These are phyloP conservation scores for Globisporangium sylvaticum DNA, from an alignment of 352 stramenopile species.

Conservation along the genomic window DNA sequence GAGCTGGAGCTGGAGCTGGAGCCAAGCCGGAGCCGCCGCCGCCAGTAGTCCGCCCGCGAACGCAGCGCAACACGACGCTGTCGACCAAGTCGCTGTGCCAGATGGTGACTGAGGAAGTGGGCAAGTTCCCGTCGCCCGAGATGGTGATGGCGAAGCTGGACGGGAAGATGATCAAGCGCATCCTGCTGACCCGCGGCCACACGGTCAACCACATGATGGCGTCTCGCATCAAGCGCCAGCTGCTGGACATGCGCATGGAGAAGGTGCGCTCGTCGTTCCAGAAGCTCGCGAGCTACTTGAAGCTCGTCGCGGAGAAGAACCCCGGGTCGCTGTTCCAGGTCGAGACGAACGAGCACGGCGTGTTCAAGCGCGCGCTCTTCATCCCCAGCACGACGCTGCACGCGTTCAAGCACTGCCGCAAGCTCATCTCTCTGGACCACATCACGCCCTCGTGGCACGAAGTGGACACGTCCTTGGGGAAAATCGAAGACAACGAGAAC, in stretches of 20 bases:
- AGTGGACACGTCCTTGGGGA: constrained; percentile 28
- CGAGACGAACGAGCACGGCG: constrained; percentile 42
- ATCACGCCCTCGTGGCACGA: constrained; percentile 40
- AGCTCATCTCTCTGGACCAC: constrained; percentile 58
- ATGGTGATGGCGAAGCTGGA: constrained; percentile 70
- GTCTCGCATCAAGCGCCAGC: constrained; percentile 71
- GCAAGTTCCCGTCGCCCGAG: constrained; percentile 50
- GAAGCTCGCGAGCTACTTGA: constrained; percentile 56
- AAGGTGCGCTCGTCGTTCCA: constrained; percentile 68
- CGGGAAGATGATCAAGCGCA: constrained; percentile 66
- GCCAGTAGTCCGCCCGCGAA: constrained; percentile 13
- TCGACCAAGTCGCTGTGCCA: constrained; percentile 74
- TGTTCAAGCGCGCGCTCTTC: constrained; percentile 64
- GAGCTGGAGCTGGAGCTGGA: not conserved
- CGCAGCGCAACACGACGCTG: constrained; percentile 75
- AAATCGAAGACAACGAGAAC: constrained; percentile 51
- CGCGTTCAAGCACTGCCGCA: constrained; percentile 52
- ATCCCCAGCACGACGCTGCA: constrained; percentile 51
- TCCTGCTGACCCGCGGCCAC: constrained; percentile 64
- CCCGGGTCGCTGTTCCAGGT: constrained; percentile 47
- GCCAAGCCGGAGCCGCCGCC: not conserved
- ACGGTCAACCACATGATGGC: constrained; percentile 84
- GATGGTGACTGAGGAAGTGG: constrained; percentile 68
- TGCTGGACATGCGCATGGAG: constrained; percentile 53
- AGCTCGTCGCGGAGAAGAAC: constrained; percentile 67